A percentile compares a stretch with the other conserved stretches of the same genome.
Evolutionary conservation across 441 rosid genomes (phyloP).

Genomic region (Isatis lusitanica): DNA sequence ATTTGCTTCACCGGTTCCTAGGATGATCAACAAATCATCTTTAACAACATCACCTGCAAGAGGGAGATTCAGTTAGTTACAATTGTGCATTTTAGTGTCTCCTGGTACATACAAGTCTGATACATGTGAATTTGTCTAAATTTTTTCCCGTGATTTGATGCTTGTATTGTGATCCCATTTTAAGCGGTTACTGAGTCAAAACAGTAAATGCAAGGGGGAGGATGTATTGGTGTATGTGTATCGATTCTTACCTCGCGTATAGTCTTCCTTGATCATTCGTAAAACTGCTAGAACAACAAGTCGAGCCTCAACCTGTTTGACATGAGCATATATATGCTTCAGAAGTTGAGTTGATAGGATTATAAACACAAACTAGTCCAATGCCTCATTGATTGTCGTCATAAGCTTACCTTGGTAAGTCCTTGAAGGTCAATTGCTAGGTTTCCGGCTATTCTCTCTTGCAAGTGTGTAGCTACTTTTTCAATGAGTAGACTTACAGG

Average conservation of each 20-base stretch:
- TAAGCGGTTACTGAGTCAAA: not conserved
- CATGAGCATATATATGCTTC: conserved; percentile 19
- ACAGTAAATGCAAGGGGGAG: conserved; percentile 3
- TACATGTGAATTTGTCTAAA: not conserved
- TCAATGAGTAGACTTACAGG: conserved; percentile 71
- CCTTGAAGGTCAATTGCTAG: conserved; percentile 76
- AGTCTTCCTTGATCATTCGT: conserved; percentile 87
- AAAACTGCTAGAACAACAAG: conserved; percentile 88
- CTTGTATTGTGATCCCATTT: not conserved
- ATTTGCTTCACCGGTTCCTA: conserved; percentile 50
- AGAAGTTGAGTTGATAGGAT: conserved; percentile 13
- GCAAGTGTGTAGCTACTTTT: conserved; percentile 76
- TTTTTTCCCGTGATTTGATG: not conserved
- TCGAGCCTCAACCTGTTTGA: conserved; percentile 80
- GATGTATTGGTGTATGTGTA: conserved; percentile 1
- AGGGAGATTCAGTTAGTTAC: conserved; percentile 6
- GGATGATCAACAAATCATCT: conserved; percentile 71
- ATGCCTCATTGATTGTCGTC: conserved; percentile 1
- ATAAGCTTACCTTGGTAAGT: conserved; percentile 60
- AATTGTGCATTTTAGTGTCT: not conserved
- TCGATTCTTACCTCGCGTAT: conserved; percentile 49
- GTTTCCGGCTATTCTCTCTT: conserved; percentile 53
- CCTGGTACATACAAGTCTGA: not conserved
- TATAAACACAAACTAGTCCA: conserved; percentile 7
- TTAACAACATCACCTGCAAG: conserved; percentile 64